These are phyloP conservation scores for Geotrichum reessii DNA, from an alignment of 1,139 yeast species.

Conservation along the genomic window DNA sequence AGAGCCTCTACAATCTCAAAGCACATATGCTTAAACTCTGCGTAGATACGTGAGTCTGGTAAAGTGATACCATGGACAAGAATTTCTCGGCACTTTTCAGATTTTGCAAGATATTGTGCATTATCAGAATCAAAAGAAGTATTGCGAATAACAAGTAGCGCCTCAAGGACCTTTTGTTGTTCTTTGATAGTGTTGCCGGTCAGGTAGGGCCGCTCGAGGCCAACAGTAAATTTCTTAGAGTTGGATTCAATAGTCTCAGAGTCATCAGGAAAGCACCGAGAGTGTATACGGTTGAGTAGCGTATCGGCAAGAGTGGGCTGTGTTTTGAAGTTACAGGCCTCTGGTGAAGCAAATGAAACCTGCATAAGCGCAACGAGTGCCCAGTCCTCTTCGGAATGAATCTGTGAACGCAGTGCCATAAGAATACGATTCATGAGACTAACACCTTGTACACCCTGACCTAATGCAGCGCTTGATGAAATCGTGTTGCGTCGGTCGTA, in stretches of 20 bases:
- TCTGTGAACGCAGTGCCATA: slow-evolving; percentile 58
- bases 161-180: slow-evolving; percentile 51
- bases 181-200: slow-evolving; percentile 26
- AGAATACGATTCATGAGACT: slow-evolving; percentile 48
- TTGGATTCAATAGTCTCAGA: slow-evolving; percentile 16
- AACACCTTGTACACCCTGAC: slow-evolving; percentile 30
- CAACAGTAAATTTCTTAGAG: slow-evolving; percentile 9
- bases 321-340: slow-evolving; percentile 5
- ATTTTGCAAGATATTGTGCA: slow-evolving; percentile 69
- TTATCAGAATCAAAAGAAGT: slow-evolving; percentile 75
- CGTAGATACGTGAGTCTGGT: slow-evolving; percentile 37
- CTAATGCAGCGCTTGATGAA: slow-evolving; percentile 22
- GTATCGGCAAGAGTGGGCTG: slow-evolving; percentile 4
- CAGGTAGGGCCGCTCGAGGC: slow-evolving; percentile 22
- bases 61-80: slow-evolving; percentile 47
- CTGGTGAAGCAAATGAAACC: slow-evolving; percentile 2
- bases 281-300: background rate
- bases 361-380: slow-evolving; percentile 49
- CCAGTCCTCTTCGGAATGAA: slow-evolving; percentile 59
- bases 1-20: slow-evolving; percentile 81
- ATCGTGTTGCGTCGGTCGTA: slow-evolving; percentile 14
- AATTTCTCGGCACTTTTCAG: slow-evolving; percentile 32
- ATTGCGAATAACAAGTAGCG: slow-evolving; percentile 69
- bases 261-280: slow-evolving; percentile 29
- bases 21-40: slow-evolving; percentile 64